Percentiles rank a stretch among this genome's conserved stretches.
These are phyloP conservation scores for Cadophora gregata DNA, from an alignment of 2,329 filamentous ascomycete genomes.

Conservation along the genomic window DNA sequence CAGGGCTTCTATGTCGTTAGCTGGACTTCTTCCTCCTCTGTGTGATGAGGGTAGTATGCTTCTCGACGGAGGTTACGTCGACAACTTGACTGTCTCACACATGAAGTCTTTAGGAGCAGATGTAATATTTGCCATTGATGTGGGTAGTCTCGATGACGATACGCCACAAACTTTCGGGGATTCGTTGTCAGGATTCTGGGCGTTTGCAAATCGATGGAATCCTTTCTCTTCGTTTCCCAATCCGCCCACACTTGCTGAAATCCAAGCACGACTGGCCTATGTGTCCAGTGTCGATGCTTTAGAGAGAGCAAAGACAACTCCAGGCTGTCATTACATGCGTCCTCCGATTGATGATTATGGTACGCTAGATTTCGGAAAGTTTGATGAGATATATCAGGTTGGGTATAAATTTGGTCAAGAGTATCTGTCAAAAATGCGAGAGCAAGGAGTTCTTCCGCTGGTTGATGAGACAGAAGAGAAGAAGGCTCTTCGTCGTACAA, in stretches of 20 bases:
- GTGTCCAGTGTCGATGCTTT: slow-evolving; percentile 94
- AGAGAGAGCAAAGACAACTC: slow-evolving; percentile 88
- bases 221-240: slow-evolving; percentile 89
- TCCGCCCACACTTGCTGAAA: slow-evolving; percentile 92
- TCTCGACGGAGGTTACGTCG: slow-evolving; percentile 93
- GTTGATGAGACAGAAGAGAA: slow-evolving; percentile 78
- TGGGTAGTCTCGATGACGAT: slow-evolving; percentile 90
- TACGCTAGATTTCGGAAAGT: slow-evolving; percentile 95
- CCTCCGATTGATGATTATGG: slow-evolving; percentile 93
- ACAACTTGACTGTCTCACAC: slow-evolving; percentile 95
- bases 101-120: slow-evolving; percentile 96
- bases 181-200: slow-evolving; percentile 93
- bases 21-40: slow-evolving; percentile 87
- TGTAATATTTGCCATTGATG: slow-evolving; percentile 94
- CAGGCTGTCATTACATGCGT: slow-evolving; percentile 94
- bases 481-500: slow-evolving; percentile 76
- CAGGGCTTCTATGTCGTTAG: slow-evolving; percentile 94
- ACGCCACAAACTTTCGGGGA: slow-evolving; percentile 93
- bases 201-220: slow-evolving; percentile 95
- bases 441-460: slow-evolving; percentile 75
- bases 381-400: slow-evolving; percentile 93
- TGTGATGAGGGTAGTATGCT: slow-evolving; percentile 98
- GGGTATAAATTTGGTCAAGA: slow-evolving; percentile 87
- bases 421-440: slow-evolving; percentile 77
- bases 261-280: slow-evolving; percentile 92